These are phyloP conservation scores for Colletotrichum sp. DNA, from an alignment of 2,329 filamentous ascomycete genomes.

Conservation along the genomic window DNA sequence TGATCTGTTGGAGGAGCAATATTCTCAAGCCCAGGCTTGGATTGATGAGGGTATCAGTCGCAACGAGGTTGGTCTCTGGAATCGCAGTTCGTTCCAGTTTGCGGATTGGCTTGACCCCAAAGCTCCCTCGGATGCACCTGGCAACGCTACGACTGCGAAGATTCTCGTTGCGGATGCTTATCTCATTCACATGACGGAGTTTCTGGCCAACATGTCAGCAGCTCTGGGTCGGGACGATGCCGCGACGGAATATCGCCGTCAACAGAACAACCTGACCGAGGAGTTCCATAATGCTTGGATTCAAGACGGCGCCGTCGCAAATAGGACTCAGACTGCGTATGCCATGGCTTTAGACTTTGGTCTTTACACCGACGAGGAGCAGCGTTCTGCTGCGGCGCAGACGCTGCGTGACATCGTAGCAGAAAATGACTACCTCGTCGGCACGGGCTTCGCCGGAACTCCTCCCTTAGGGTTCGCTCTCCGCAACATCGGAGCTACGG, in stretches of 20 bases:
- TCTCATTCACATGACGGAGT: conserved; percentile 45
- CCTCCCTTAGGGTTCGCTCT: conserved; percentile 40
- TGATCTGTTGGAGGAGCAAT: conserved; percentile 40
- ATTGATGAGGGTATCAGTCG: conserved; percentile 39
- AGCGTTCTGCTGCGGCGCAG: conserved; percentile 26
- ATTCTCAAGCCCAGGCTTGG: conserved; percentile 44
- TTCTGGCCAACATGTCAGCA: conserved; percentile 38
- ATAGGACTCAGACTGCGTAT: conserved; percentile 46
- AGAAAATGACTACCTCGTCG: conserved; percentile 38
- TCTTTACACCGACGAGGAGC: conserved; percentile 29
- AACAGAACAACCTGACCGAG: conserved; percentile 23
- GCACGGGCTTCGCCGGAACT: conserved; percentile 50
- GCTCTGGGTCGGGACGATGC: conserved; percentile 34
- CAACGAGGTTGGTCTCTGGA: conserved; percentile 44
- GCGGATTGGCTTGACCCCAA: conserved; percentile 56
- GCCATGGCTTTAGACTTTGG: conserved; percentile 42
- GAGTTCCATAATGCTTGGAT: conserved; percentile 39
- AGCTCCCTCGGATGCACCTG: conserved; percentile 44
- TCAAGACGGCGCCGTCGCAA: conserved; percentile 31
- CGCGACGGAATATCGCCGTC: conserved; percentile 24
- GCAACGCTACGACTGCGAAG: conserved; percentile 41
- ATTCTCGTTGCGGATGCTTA: conserved; percentile 52
- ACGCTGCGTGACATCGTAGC: conserved; percentile 36
- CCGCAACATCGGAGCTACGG: conserved; percentile 28
- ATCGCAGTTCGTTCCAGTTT: conserved; percentile 38